Conservation (phyloP, 164 flowering plant genomes). For the Nelumbo lutea region DNA sequence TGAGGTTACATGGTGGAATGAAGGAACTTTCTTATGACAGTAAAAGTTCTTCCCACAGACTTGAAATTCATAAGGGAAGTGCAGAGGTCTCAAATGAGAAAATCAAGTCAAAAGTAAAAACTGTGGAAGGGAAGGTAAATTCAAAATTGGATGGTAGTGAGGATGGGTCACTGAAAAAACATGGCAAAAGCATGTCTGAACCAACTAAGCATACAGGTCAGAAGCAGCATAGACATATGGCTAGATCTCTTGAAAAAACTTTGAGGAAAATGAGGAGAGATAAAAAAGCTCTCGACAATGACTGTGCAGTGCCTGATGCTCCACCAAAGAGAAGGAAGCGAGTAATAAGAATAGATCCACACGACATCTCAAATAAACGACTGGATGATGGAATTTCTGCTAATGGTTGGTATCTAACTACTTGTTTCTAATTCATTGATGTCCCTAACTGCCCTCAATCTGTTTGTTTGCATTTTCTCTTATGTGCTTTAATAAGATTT, state of each 20-base stretch:
- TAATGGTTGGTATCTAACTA: constrained; percentile 36
- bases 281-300: constrained; percentile 24
- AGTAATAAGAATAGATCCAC: constrained; percentile 53
- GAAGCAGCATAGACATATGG: constrained; percentile 9
- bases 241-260: constrained; percentile 16
- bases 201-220: constrained; percentile 12
- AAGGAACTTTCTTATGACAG: constrained; percentile 2
- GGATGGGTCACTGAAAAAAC: constrained; percentile 17
- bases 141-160: constrained; percentile 10
- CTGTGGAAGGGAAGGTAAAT: constrained; percentile 7
- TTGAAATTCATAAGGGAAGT: constrained; percentile 2
- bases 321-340: constrained; percentile 49
- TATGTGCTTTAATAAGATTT: background rate
- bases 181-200: constrained; percentile 11
- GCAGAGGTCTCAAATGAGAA: constrained; percentile 5
- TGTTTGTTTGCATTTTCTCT: background rate
- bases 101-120: constrained; percentile 11
- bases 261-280: constrained; percentile 23
- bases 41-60: constrained; percentile 6
- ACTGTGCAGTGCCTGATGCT: constrained; percentile 25
- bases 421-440: background rate
- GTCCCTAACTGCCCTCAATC: no score
- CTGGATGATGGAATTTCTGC: constrained; percentile 47
- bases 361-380: constrained; percentile 80
- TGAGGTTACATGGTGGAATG: constrained; percentile 18